Base-by-base conservation (phyloP, 352 stramenopile genomes). In the Globisporangium paroecandrum region DNA sequence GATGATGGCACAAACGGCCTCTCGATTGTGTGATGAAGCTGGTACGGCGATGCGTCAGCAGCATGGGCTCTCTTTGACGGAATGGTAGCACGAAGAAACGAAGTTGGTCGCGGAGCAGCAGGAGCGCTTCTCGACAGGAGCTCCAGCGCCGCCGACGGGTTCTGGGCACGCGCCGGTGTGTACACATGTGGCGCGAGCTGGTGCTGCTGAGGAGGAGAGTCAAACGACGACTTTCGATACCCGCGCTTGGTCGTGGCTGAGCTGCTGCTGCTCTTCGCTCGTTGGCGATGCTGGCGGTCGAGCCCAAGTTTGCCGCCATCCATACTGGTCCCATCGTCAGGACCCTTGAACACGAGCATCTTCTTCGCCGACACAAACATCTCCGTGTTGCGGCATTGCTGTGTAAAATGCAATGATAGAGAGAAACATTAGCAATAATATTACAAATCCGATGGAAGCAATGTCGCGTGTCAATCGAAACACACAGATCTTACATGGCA, bases 361-460 rank as follows among this genome's bases (percentile, higher is more conserved):
- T 91, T 91, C 69, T 86, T 91, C 13, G 82, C 81, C 1, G 82
- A 87, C 24, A 82, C 75, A 38, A 89, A 87, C 10, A 75, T 79
- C 29, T 93, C 84, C 1, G 81, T 91, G 47, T 93, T 93, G 46
- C 75, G 78, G 58, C 83, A 93, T 74, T 88, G 76, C 73, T 79
- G 38, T 38, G 1, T 1, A 24, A 32, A 58, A 25, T 12, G 34
- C 12, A 38, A 8, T 18, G 1, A 60, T 12, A 51, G 0, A 56
- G 12, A 51, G 8, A 3, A 20, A 15, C 1, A 10, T 53, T 20
- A 32, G 3, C 1, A 22, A 25, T 6, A 32, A 36, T 51, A 29
- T 4, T 34, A 36, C 24, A 13, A 18, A 13, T 46, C 38, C 12
- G 38, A 13, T 41, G 9, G 10, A 20, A 46, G 15, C 38, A 46